phyloP scores from a whole-genome alignment of 208 protist species.

The Tritrichomonas musculus region DNA sequence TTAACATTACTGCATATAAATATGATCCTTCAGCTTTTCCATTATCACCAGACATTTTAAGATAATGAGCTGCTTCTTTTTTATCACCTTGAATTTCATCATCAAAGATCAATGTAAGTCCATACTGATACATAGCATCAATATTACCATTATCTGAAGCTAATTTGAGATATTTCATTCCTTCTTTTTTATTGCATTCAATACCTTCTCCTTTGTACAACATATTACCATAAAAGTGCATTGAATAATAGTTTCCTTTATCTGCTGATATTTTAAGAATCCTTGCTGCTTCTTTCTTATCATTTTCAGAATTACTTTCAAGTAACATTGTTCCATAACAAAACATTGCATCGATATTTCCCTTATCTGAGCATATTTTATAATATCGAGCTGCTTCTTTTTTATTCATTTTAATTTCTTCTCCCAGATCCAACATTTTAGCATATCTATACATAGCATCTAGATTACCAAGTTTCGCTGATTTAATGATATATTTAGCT shows the following conservation, averaged over 20 bases:
- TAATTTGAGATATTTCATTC: background rate
- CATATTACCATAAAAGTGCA: background rate
- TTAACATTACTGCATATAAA: background rate
- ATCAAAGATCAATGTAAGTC: too few relatives aligned
- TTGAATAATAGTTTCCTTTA: background rate
- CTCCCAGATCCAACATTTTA: background rate
- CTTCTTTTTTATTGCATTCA: background rate
- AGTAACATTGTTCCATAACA: background rate
- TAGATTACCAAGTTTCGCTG: background rate
- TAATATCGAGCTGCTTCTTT: background rate
- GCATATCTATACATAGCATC: background rate
- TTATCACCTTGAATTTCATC: too few relatives aligned
- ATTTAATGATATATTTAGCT: background rate
- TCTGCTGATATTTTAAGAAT: background rate
- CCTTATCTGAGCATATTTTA: background rate
- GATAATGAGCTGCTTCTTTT: too few relatives aligned
- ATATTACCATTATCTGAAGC: background rate
- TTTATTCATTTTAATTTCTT: background rate
- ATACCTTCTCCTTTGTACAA: background rate
- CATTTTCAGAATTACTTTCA: background rate
- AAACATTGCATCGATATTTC: background rate
- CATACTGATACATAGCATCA: background rate
- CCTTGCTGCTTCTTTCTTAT: background rate
- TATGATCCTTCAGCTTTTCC: too few relatives aligned
- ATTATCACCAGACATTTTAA: too few relatives aligned